Percentiles rank a stretch among this genome's conserved stretches.
Evolutionary conservation across 2,329 filamentous ascomycete genomes (phyloP).

Genomic region (Aspergillus neotritici): DNA sequence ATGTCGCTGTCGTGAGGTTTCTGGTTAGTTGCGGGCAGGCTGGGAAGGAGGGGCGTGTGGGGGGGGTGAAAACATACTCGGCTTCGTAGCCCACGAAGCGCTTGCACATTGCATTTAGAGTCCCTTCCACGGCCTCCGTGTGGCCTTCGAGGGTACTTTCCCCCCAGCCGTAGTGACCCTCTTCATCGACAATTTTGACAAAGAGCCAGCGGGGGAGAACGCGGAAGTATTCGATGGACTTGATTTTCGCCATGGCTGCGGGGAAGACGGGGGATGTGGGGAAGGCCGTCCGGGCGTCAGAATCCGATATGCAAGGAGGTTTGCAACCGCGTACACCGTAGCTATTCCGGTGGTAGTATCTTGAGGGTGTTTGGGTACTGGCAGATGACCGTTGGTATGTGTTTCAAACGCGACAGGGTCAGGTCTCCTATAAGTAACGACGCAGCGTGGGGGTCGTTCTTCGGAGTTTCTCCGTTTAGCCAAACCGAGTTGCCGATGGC

Average conservation of each 20-base stretch:
- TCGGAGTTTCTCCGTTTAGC: slow-evolving; percentile 14
- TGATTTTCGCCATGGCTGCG: slow-evolving; percentile 55
- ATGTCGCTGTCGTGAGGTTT: slow-evolving; percentile 53
- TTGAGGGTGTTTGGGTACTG: no score
- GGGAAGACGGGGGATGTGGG: background rate
- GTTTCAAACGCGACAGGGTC: no score
- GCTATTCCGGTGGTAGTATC: no score
- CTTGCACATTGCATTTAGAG: slow-evolving; percentile 60
- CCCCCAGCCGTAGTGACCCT: slow-evolving; percentile 63
- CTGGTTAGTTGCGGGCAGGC: background rate
- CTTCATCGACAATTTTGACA: slow-evolving; percentile 67
- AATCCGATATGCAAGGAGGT: background rate
- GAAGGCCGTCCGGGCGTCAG: background rate
- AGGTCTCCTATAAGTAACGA: no score
- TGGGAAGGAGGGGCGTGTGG: background rate
- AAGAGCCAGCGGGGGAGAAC: slow-evolving; percentile 72
- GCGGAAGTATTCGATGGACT: slow-evolving; percentile 65
- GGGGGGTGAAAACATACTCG: slow-evolving; percentile 46
- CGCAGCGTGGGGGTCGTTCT: background rate
- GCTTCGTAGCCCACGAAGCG: slow-evolving; percentile 63
- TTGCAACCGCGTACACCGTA: no score
- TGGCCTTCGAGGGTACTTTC: slow-evolving; percentile 71
- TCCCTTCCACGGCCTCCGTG: slow-evolving; percentile 66
- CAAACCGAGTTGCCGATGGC: slow-evolving; percentile 1
- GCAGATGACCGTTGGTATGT: no score